phyloP scores from a whole-genome alignment of 148 eudicot species.

The Nepenthes gracilis region DNA sequence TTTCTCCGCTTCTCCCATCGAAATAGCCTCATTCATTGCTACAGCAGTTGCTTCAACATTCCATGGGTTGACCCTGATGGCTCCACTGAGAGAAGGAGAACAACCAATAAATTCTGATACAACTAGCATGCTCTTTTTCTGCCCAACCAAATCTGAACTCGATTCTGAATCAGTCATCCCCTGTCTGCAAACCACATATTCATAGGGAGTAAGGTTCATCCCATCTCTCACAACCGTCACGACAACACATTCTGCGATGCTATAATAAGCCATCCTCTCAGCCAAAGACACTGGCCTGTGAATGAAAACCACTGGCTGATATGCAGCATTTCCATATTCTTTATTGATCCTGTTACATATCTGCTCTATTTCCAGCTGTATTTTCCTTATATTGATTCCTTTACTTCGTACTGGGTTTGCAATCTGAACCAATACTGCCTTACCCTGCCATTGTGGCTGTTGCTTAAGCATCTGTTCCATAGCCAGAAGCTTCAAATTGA shows the following conservation, averaged over 20 bases:
- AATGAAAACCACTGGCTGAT: slow-evolving; percentile 22
- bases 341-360: slow-evolving; percentile 22
- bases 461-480: slow-evolving; percentile 30
- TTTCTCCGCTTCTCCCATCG: slow-evolving; percentile 20
- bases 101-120: slow-evolving; percentile 32
- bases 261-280: slow-evolving; percentile 29
- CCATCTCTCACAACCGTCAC: slow-evolving; percentile 41
- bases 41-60: slow-evolving; percentile 29
- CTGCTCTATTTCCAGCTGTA: slow-evolving; percentile 23
- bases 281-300: slow-evolving; percentile 16
- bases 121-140: slow-evolving; percentile 28
- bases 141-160: slow-evolving; percentile 6
- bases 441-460: slow-evolving; percentile 22
- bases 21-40: slow-evolving; percentile 23
- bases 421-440: slow-evolving; percentile 29
- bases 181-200: slow-evolving; percentile 27
- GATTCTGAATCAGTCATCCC: slow-evolving; percentile 15
- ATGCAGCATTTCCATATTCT: slow-evolving; percentile 24
- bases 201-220: slow-evolving; percentile 32
- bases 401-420: slow-evolving; percentile 20
- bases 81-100: slow-evolving; percentile 38
- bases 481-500: slow-evolving; percentile 27
- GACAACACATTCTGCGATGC: slow-evolving; percentile 24
- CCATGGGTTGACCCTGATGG: slow-evolving; percentile 33
- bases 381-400: slow-evolving; percentile 10